Conservation (phyloP, 768 basidiomycete species). For the Tephrocybe sp. region DNA sequence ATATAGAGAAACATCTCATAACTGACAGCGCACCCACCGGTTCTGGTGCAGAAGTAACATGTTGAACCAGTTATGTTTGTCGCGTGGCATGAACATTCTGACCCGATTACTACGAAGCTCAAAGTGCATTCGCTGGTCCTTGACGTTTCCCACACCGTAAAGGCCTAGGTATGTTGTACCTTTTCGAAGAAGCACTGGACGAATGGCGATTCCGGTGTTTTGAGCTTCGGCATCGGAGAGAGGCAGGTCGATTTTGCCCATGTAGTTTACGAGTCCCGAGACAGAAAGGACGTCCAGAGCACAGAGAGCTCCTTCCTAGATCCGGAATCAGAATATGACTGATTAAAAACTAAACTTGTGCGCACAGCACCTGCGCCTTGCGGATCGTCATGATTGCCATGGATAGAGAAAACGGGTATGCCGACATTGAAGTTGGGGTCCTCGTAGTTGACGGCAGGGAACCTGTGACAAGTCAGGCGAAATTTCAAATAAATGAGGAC, state of each 20-base stretch:
- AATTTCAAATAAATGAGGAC: neutral
- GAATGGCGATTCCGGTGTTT: conserved; percentile 76
- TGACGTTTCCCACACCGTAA: conserved; percentile 96
- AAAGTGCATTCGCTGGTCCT: conserved; percentile 95
- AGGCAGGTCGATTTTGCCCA: conserved; percentile 93
- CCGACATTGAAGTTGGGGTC: conserved; percentile 93
- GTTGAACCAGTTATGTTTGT: conserved; percentile 95
- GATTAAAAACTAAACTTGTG: neutral
- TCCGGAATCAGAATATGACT: neutral
- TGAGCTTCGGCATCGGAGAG: conserved; percentile 64
- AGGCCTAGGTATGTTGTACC: conserved; percentile 85
- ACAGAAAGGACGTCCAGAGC: conserved; percentile 95
- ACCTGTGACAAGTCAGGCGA: conserved; percentile 44
- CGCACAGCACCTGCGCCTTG: conserved; percentile 91
- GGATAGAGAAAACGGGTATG: conserved; percentile 98
- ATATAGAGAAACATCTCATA: neutral
- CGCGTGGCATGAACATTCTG: conserved; percentile 92
- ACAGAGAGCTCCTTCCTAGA: conserved; percentile 92
- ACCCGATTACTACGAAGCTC: conserved; percentile 93
- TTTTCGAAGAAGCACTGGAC: conserved; percentile 88
- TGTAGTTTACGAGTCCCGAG: conserved; percentile 93
- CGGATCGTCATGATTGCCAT: conserved; percentile 99
- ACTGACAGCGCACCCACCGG: conserved; percentile 49
- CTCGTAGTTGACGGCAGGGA: conserved; percentile 96
- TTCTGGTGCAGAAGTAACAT: conserved; percentile 94